Base-by-base conservation (phyloP, 2,329 filamentous ascomycete genomes). In the Aspergillus quadricinctus region DNA sequence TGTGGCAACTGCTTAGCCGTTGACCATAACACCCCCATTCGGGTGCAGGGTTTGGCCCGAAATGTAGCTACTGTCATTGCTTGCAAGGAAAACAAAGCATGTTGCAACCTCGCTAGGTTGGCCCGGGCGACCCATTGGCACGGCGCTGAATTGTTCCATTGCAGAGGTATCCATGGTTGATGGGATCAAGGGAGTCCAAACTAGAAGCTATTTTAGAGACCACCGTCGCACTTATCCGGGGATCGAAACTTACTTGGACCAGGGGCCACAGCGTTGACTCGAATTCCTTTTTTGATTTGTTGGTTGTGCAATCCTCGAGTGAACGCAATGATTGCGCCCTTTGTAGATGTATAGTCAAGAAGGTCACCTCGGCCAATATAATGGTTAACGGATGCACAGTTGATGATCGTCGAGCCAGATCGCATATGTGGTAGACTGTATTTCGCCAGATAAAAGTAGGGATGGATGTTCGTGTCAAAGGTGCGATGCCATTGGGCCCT, bases 21-120 rank as follows among this genome's bases (percentile, higher is more conserved):
- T 82, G 28, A 85, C 78, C 58, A 84, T 73, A 37, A 78, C 75
- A 45, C 83, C 82, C n/a, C 82, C 82, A 63, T 87, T 87, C 35
- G 83, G 79, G 67, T 88, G 84, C 51, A 88, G 75, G n/a, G 77
- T 80, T 77, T 93, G 90, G 1, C 90, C 90, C 53, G 83, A 87
- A 48, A 94, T 85, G 59, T 84, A 86, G 49, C 84, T 86, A 68
- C 87, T 90, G 69, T 94, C 90, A 57, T 81, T 77, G 52, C 85
- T 87, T 0, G 90, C 90, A 61, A 95, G 76, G 73, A 94, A 94
- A 3, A 94, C 89, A 56, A 92, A 88, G 66, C 87, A 90, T 0
- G 88, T 88, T 0, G 89, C 90, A 59, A 94, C 88, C 78, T 95
- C 90, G 55, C 84, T 89, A 2, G 89, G 90, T 73, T 94, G 90